Conservation (phyloP, 2,329 filamentous ascomycete genomes). For the Aspergillus spinulosporus region DNA sequence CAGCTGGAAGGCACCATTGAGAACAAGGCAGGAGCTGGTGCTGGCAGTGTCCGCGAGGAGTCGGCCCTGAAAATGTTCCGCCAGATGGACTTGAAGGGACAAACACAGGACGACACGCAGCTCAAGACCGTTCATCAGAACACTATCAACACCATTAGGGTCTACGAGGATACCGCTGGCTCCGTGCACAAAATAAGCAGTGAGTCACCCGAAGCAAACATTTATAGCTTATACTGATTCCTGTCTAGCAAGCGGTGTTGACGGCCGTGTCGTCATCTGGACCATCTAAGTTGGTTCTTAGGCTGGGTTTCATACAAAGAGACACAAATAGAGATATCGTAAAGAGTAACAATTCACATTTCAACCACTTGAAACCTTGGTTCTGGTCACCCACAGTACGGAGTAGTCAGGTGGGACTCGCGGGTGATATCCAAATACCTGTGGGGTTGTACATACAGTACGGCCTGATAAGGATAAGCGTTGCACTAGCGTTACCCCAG, state of each 20-base stretch:
- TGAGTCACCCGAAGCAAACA: constrained; percentile 50
- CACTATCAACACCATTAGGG: constrained; percentile 81
- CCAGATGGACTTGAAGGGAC: constrained; percentile 98
- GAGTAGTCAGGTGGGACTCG: too few species aligned
- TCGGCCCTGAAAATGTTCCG: constrained; percentile 97
- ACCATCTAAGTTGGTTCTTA: constrained; percentile 48
- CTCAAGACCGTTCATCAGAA: constrained; percentile 96
- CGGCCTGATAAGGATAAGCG: background rate
- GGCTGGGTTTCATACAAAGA: too few species aligned
- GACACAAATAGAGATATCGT: too few species aligned
- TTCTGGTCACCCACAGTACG: too few species aligned
- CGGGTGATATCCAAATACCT: too few species aligned
- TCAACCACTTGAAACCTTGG: too few species aligned
- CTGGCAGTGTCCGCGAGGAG: constrained; percentile 70
- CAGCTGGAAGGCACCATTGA: constrained; percentile 79
- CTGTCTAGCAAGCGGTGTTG: constrained; percentile 70
- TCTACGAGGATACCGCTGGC: constrained; percentile 67
- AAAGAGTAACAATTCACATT: too few species aligned
- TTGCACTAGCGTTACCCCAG: constrained; percentile 17
- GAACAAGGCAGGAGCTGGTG: constrained; percentile 63
- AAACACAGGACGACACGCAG: constrained; percentile 86
- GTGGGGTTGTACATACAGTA: background rate
- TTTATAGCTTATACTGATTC: constrained; percentile 20
- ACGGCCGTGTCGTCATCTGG: constrained; percentile 81
- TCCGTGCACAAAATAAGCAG: constrained; percentile 80